These are phyloP conservation scores for Tolypocladium inflatum DNA, from an alignment of 2,329 filamentous ascomycete genomes.

Conservation along the genomic window DNA sequence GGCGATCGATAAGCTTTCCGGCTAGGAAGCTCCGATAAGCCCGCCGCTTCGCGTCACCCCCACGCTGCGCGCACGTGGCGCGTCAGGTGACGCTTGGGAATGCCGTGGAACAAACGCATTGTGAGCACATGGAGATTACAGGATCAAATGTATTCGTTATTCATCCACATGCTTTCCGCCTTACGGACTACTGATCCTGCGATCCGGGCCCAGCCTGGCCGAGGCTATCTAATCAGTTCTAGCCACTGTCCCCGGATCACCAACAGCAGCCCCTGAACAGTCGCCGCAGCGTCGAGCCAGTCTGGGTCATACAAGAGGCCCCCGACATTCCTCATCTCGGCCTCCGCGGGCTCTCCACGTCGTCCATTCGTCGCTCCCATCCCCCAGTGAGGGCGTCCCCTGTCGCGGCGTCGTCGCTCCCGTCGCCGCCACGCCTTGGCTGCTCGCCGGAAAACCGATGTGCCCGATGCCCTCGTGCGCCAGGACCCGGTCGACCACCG, in stretches of 20 bases:
- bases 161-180: too few relatives aligned
- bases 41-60: background rate
- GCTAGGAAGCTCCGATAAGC: background rate
- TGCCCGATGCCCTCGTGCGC: slow-evolving; percentile 2
- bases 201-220: background rate
- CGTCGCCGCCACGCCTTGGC: background rate
- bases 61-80: background rate
- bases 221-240: background rate
- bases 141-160: too few relatives aligned
- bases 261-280: background rate
- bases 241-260: background rate
- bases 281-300: too few relatives aligned
- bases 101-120: background rate
- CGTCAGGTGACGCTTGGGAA: background rate
- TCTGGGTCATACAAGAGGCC: too few relatives aligned
- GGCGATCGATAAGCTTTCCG: background rate
- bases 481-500: slow-evolving; percentile 1
- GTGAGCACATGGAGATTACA: too few relatives aligned
- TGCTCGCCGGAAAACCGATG: background rate
- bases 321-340: too few relatives aligned
- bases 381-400: background rate
- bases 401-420: background rate
- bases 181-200: background rate
- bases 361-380: background rate
- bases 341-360: background rate